Evolutionary conservation across 352 stramenopile species (phyloP).

Genomic region (Globisporangium heterothallicum): DNA sequence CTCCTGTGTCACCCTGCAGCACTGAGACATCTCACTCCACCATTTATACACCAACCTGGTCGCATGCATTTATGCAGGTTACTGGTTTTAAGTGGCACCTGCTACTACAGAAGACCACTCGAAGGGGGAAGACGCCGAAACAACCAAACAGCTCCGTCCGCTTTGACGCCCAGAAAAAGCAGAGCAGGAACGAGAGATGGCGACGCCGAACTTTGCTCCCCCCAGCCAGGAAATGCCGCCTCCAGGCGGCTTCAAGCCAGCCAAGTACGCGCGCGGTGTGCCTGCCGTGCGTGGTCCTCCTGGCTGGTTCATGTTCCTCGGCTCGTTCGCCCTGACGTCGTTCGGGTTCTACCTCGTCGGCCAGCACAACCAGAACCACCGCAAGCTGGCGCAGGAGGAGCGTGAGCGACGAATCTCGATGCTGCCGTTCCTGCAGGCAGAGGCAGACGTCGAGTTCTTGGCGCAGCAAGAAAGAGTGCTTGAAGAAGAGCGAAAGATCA

Average conservation of each 20-base stretch:
- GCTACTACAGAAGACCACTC: no score
- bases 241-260: slow-evolving; percentile 62
- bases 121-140: neutral
- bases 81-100: no score
- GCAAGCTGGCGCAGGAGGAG: slow-evolving; percentile 72
- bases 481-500: slow-evolving; percentile 90
- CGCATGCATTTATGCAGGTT: no score
- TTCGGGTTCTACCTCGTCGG: slow-evolving; percentile 73
- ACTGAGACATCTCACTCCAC: no score
- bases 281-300: slow-evolving; percentile 64
- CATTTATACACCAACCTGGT: no score
- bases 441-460: slow-evolving; percentile 91
- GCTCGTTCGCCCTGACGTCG: slow-evolving; percentile 65
- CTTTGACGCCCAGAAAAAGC: neutral
- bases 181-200: slow-evolving; percentile 32
- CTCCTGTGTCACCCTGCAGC: no score
- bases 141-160: neutral
- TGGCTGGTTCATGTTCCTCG: slow-evolving; percentile 74
- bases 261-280: slow-evolving; percentile 62
- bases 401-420: slow-evolving; percentile 91
- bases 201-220: slow-evolving; percentile 71
- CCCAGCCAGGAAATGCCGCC: slow-evolving; percentile 84
- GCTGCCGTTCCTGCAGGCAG: slow-evolving; percentile 92
- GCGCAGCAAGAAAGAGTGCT: slow-evolving; percentile 85
- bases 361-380: slow-evolving; percentile 71